phyloP scores from a whole-genome alignment of 129 eudicot genomes.

The Lonicera japonica region DNA sequence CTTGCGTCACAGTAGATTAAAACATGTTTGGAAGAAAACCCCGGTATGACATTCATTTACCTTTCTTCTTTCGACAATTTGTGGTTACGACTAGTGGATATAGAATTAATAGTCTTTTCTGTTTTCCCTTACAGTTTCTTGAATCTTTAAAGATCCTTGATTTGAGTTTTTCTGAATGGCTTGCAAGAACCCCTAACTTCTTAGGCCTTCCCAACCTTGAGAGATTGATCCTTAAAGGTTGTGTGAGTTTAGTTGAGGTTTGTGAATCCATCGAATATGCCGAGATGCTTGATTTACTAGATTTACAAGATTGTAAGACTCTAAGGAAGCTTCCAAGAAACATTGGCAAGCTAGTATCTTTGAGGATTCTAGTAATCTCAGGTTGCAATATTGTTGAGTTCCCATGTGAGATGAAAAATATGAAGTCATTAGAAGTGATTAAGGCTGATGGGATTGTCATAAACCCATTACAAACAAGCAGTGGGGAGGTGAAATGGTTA shows the following conservation, averaged over 20 bases:
- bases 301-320: constrained; percentile 1
- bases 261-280: not conserved
- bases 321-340: constrained; percentile 3
- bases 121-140: not conserved
- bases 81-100: no score
- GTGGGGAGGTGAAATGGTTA: not conserved
- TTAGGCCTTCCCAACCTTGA: constrained; percentile 4
- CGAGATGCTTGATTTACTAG: not conserved
- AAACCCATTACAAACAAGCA: not conserved
- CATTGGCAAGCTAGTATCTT: not conserved
- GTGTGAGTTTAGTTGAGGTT: not conserved
- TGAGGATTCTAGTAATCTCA: not conserved
- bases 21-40: not conserved
- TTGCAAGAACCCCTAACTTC: not conserved
- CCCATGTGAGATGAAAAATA: not conserved
- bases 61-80: no score
- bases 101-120: no score
- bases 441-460: not conserved
- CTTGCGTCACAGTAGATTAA: not conserved
- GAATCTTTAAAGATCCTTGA: constrained; percentile 6
- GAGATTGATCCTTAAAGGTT: not conserved
- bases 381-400: not conserved
- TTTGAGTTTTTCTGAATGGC: constrained; percentile 2
- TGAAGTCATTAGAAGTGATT: not conserved
- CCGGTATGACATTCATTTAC: not conserved